Evolutionary conservation across 2,329 filamentous ascomycete genomes (phyloP), one percentile per base, ranked within the genome.

Genomic region (Colletotrichum spinosum): DNA sequence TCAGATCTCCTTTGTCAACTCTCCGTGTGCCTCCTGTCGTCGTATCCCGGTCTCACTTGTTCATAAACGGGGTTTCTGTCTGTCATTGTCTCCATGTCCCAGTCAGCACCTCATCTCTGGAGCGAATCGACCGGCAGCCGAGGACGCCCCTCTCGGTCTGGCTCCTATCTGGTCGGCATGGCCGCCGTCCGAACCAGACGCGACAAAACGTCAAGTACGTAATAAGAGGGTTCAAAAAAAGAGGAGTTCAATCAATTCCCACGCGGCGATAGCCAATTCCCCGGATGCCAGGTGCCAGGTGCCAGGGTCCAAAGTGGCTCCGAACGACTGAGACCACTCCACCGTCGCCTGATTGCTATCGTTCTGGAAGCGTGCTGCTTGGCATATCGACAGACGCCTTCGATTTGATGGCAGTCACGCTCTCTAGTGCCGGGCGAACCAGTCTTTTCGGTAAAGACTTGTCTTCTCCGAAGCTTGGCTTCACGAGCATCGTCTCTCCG

Each of bases 51-150:
- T 39, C 37, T 51, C 50, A 46, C 46, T 33, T 46, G 37, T 55
- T 55, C 9, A 25, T 10, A 41, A n/a, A 34, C 60, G 49, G 55
- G 42, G 48, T 55, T 60, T 50, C 42, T 39, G 38, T 44, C 61
- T 61, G 61, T 61, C 62, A 65, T 50, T 65, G 61, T 65, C 57
- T 65, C 52, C 45, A 57, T 5, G 46, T 48, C 51, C 57, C 17
- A 55, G 10, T 44, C 49, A 54, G 42, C 42, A 35, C 34, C 41
- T 12, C 39, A 49, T 35, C 49, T 42, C 45, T 37, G 48, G 25
- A 55, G 17, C 39, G n/a, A 45, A 46, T 25, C 25, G n/a, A 46
- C 44, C 15, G 25, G 13, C 44, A 41, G 9, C 4, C n/a, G 11
- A 55, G 3, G 13, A 41, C 44, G 25, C 44, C 57, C 52, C 57